These are phyloP conservation scores for Fusarium fujikuroi DNA, from an alignment of 2,329 filamentous ascomycete species.

Conservation along the genomic window DNA sequence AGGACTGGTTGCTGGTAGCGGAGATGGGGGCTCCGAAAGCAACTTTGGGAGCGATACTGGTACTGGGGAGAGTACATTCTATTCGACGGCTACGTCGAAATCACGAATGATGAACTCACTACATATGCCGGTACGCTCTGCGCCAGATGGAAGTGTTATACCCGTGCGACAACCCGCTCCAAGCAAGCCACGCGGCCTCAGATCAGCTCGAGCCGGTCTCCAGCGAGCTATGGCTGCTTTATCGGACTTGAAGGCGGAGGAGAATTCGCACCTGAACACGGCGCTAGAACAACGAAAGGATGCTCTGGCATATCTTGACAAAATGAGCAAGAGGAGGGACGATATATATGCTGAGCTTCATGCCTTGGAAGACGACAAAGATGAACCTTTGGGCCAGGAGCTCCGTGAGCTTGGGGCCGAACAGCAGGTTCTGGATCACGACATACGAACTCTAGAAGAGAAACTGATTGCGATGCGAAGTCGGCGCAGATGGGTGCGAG, in stretches of 20 bases:
- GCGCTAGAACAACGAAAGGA: constrained; percentile 67
- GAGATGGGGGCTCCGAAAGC: constrained; percentile 35
- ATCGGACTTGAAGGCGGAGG: constrained; percentile 73
- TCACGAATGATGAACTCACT: constrained; percentile 56
- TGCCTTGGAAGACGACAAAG: constrained; percentile 64
- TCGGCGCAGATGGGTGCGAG: constrained; percentile 67
- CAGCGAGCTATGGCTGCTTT: constrained; percentile 71
- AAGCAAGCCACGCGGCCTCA: constrained; percentile 64
- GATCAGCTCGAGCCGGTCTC: constrained; percentile 72
- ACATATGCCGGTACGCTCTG: constrained; percentile 53
- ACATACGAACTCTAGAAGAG: constrained; percentile 74
- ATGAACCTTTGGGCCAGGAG: constrained; percentile 69
- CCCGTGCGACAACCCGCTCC: constrained; percentile 68
- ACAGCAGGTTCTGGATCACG: constrained; percentile 62
- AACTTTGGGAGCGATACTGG: constrained; percentile 52
- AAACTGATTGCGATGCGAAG: constrained; percentile 70
- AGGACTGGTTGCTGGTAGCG: constrained; percentile 55
- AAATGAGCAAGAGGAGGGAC: constrained; percentile 60
- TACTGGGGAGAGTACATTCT: constrained; percentile 55
- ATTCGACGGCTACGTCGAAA: constrained; percentile 53
- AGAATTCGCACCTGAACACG: constrained; percentile 68
- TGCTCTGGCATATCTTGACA: constrained; percentile 67
- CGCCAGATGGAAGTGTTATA: constrained; percentile 61
- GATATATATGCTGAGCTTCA: constrained; percentile 64
- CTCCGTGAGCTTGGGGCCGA: constrained; percentile 69